Evolutionary conservation across 257 asterid species (phyloP).

Genomic region (Rauvolfia tetraphylla): DNA sequence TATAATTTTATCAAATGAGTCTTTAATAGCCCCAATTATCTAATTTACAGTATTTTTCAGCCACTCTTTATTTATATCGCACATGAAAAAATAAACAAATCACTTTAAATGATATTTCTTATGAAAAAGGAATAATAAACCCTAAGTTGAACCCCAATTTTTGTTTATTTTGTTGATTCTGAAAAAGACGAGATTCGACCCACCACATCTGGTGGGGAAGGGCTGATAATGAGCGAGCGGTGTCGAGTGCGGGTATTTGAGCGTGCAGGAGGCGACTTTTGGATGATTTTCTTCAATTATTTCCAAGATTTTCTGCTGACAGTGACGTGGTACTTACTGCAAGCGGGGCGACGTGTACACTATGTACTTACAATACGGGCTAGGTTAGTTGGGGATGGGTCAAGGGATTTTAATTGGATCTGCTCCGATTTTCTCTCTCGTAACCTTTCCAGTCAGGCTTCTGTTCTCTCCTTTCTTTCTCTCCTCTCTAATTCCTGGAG

Average conservation of each 20-base stretch:
- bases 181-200: too few relatives aligned
- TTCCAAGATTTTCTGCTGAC: conserved; percentile 20
- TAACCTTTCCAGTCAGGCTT: not conserved
- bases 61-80: too few relatives aligned
- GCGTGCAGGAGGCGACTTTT: not conserved
- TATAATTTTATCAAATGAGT: too few relatives aligned
- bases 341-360: not conserved
- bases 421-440: not conserved
- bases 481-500: not conserved
- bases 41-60: too few relatives aligned
- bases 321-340: conserved; percentile 14
- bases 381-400: not conserved
- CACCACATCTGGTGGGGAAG: not conserved
- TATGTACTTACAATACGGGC: not conserved
- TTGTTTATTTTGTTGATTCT: too few relatives aligned
- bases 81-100: too few relatives aligned
- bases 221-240: not conserved
- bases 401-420: not conserved
- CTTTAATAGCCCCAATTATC: too few relatives aligned
- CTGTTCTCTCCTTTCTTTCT: too few relatives aligned
- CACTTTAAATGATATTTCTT: too few relatives aligned
- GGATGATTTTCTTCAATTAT: not conserved
- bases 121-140: too few relatives aligned
- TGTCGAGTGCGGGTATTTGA: not conserved
- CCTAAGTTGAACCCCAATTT: too few relatives aligned